Base-by-base conservation (phyloP, 257 asterid genomes). In the Galeopsis tetrahit region DNA sequence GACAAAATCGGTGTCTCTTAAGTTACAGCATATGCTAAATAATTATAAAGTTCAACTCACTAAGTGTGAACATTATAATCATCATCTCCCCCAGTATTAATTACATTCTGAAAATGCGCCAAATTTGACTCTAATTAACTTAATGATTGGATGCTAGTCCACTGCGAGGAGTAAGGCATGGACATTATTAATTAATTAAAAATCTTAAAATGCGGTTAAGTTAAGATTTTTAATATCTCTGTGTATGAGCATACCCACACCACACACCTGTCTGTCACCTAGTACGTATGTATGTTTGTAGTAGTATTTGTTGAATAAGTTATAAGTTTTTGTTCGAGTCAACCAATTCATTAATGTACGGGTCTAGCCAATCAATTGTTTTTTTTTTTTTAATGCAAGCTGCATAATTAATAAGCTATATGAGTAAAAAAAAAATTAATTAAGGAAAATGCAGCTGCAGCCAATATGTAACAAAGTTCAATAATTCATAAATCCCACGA, bases 131-230 rank as follows among this genome's bases (percentile, higher is more conserved):
- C 56, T 69, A 35, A 42, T 21, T 6, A 59, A 9, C 49, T 60
- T 58, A 68, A 70, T 70, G 81, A 77, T 70, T 64, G 68, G 77
- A 77, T 77, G 72, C 63, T 51, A 70, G 72, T 15, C 21, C 52
- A 76, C 58, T 52, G 55, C 15, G 56, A 43, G 71, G 62, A 76
- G 76, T 70, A 69, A 62, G 53, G 33, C 31, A 69, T 62, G 52
- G 56, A 67, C 80, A 9, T 9, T 9, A 9, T 43, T 53, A 33
- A 34, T 35, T 66, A 57, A 57, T n/a, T 28, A 10, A 7, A 17
- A 10, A 32, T 70, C 69, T 17, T 33, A 73, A 63, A 63, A 38
- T 35, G 77, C 71, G 71, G 40, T 73, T 73, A 73, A 53, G 69
- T 63, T 28, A 61, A 21, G 52, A 55, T 8, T 13, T 6, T 55